Evolutionary conservation across 805 yeast genomes (phyloP), one percentile per base, ranked within the genome.

Genomic region (Cyberlindnera americana): DNA sequence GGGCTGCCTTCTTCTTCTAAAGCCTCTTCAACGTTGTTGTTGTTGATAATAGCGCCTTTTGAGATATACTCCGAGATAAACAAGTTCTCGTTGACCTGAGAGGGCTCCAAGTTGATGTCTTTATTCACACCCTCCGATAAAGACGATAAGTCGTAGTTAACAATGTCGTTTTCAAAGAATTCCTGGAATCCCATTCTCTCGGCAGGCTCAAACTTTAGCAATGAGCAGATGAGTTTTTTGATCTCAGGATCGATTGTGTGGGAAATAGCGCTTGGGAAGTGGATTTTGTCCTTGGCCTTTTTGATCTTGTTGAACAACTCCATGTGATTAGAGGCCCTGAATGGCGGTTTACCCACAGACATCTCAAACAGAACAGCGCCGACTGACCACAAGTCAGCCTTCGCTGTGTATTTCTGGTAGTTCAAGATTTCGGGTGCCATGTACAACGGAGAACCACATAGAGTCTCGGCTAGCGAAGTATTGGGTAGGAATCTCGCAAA

Each of bases 381-480:
- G 5, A 91, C 96, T 6, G 97, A 89, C 99, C 99, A 93, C 48
- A 93, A 65, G 59, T 93, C 99, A 0, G 97, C 98, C 60, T 89
- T 90, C 5, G 98, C 99, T 52, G 90, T 89, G 65, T 93, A 93
- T 63, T 89, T 93, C 60, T 93, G 97, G 57, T 87, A 90, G 47
- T 95, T 73, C 52, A 93, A 68, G 34, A 93, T 93, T 64, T 93
- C 99, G 0, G 99, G 99, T 0, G 99, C 99, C 99, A 93, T 93
- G 64, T 93, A 93, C 31, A 93, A 72, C 3, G 99, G 99, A 10
- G 96, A 87, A 1, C 99, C 99, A 70, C 99, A 93, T 50, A 93
- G 69, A 2, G 99, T 93, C 59, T 93, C 99, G 2, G 98, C 98
- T 77, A 93, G 72, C 2, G 96, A 82, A 2, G 97, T 84, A 35